A percentile compares a stretch with the other conserved stretches of the same genome.
phyloP scores from a whole-genome alignment of 805 yeast genomes.

The Candida germanica region DNA sequence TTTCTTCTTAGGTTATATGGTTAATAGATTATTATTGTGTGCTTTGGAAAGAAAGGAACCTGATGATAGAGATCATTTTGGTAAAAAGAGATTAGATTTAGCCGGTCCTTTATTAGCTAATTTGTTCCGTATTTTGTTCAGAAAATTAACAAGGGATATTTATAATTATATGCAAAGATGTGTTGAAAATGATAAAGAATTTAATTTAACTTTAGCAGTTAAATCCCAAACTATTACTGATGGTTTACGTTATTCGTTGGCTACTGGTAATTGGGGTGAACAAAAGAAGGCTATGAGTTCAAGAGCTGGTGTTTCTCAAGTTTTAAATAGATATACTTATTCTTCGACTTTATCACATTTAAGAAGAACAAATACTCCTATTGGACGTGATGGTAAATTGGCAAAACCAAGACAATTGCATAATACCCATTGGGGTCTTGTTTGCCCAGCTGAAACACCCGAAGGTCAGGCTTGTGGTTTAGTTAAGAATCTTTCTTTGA shows the following conservation, averaged over 20 bases:
- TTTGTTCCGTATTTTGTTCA: slow-evolving; percentile 89
- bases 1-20: slow-evolving; percentile 96
- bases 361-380: slow-evolving; percentile 98
- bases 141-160: slow-evolving; percentile 93
- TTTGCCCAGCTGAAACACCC: slow-evolving; percentile 99
- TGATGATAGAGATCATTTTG: slow-evolving; percentile 99
- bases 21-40: slow-evolving; percentile 88
- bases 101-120: slow-evolving; percentile 98
- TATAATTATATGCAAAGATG: slow-evolving; percentile 98
- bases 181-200: slow-evolving; percentile 96
- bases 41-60: slow-evolving; percentile 97
- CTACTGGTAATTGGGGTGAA: slow-evolving; percentile 99
- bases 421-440: slow-evolving; percentile 99
- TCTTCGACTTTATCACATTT: slow-evolving; percentile 98
- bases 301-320: slow-evolving; percentile 99
- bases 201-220: slow-evolving; percentile 93
- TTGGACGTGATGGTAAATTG: slow-evolving; percentile 98
- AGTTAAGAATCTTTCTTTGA: slow-evolving; percentile 91
- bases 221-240: slow-evolving; percentile 96
- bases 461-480: slow-evolving; percentile 99
- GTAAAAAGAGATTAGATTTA: slow-evolving; percentile 95
- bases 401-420: slow-evolving; percentile 99
- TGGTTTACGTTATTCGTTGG: slow-evolving; percentile 94
- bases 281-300: slow-evolving; percentile 99
- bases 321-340: slow-evolving; percentile 94